Evolutionary conservation across 2,329 filamentous ascomycete species (phyloP), one percentile per base, ranked within the genome.

Genomic region (Fusarium cicatricum): DNA sequence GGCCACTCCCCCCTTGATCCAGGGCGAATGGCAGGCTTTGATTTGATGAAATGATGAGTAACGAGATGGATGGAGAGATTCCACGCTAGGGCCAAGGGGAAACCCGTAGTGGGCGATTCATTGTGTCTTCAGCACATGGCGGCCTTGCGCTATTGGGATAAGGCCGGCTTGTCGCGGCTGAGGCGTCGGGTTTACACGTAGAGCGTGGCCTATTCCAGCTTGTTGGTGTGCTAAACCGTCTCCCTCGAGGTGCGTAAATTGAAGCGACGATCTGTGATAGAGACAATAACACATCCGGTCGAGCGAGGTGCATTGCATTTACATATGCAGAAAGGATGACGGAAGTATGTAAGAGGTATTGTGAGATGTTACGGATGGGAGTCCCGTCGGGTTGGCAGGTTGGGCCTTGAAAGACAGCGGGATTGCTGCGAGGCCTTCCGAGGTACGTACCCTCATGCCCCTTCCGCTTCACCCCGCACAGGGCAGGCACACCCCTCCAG

Each of bases 31-130:
- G 36, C 17, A 28, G 8, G 14, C 39, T 52, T n/a, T 62, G 55
- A 60, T 62, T 64, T 19, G 60, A 16, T 28, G n/a, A 4, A 5
- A 5, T 15, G 11, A 34, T 51, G 12, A 53, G 40, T 48, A 44
- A 42, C 31, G 26, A 31, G 47, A 5, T 6, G 31, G 42, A 33
- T 23, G 33, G n/a, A 21, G 10, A 32, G 43, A 21, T 28, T 39
- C 42, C 33, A 42, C 48, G 57, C 62, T 66, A 66, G 64, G 62
- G 48, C n/a, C 48, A 57, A 55, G 39, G 64, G 59, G 44, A 55
- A 41, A 39, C 40, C 46, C 49, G 32, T 51, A n/a, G 39, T 26
- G 33, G 42, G 44, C 38, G 46, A 50, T 60, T 62, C 45, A 48
- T 10, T n/a, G n/a, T 11, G 33, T 10, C 29, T 60, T 34, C 32